Conservation (phyloP, 257 asterid species). For the Henckelia pumila region DNA sequence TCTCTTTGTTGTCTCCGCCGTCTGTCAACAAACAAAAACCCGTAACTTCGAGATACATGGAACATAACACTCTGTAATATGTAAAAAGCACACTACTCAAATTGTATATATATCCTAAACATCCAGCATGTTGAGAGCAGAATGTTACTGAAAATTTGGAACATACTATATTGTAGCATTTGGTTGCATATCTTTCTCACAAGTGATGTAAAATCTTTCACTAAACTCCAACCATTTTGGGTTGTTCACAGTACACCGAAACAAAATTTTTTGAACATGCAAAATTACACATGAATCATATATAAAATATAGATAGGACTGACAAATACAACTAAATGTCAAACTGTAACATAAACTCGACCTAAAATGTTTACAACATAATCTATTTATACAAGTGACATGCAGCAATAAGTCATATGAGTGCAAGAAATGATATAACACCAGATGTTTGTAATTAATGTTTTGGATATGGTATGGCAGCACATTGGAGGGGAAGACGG, state of each 20-base stretch:
- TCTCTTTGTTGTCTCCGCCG: conserved; percentile 22
- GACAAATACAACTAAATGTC: background rate
- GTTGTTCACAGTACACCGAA: too few relatives aligned
- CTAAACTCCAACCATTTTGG: too few relatives aligned
- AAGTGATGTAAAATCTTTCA: too few relatives aligned
- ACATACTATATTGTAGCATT: background rate
- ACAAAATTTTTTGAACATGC: background rate
- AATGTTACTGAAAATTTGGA: background rate
- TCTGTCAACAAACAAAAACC: conserved; percentile 22
- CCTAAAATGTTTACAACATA: too few relatives aligned
- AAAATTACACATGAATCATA: background rate
- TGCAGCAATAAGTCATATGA: background rate
- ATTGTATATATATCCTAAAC: background rate
- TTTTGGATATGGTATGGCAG: background rate
- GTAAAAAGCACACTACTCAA: background rate
- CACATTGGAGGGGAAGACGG: background rate
- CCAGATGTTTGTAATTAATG: too few relatives aligned
- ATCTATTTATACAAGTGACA: too few relatives aligned
- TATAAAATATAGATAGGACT: background rate
- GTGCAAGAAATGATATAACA: background rate
- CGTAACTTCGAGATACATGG: background rate
- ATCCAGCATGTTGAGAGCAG: background rate
- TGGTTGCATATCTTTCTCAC: background rate
- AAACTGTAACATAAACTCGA: too few relatives aligned
- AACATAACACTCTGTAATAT: background rate